Evolutionary conservation across 1,139 yeast species (phyloP).

Genomic region (Diutina scorzettiae): DNA sequence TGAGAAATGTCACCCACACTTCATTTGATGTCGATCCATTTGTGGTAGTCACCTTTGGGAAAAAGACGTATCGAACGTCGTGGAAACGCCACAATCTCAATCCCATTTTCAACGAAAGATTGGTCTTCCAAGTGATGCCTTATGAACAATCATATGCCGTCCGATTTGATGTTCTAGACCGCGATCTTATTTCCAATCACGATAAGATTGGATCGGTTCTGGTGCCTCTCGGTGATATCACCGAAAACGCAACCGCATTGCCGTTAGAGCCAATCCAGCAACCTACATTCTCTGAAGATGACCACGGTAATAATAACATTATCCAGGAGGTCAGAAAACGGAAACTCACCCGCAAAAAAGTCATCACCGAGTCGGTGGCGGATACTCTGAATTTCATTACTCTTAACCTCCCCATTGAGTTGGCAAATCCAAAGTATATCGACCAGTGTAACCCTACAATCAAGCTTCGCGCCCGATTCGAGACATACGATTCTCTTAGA

Average conservation of each 20-base stretch:
- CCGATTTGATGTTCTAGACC: conserved; percentile 67
- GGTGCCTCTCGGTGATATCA: conserved; percentile 39
- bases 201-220: conserved; percentile 66
- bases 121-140: conserved; percentile 65
- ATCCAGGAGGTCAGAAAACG: conserved; percentile 19
- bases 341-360: conserved; percentile 17
- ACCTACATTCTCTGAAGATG: not conserved
- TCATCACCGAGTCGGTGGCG: conserved; percentile 17
- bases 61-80: conserved; percentile 76
- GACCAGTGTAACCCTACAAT: conserved; percentile 40
- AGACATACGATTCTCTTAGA: conserved; percentile 54
- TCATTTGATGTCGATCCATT: conserved; percentile 96
- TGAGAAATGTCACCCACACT: conserved; percentile 46
- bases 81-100: conserved; percentile 75
- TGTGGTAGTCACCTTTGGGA: conserved; percentile 84
- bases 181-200: conserved; percentile 71
- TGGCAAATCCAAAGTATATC: conserved; percentile 22
- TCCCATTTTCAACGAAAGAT: conserved; percentile 72
- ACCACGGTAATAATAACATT: conserved; percentile 19
- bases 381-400: conserved; percentile 34
- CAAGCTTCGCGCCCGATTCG: conserved; percentile 50
- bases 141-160: conserved; percentile 57
- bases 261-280: not conserved
- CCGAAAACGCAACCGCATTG: conserved; percentile 16
- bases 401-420: conserved; percentile 25